These are phyloP conservation scores for Hericium rajendrae DNA, from an alignment of 768 basidiomycete species.

Conservation along the genomic window DNA sequence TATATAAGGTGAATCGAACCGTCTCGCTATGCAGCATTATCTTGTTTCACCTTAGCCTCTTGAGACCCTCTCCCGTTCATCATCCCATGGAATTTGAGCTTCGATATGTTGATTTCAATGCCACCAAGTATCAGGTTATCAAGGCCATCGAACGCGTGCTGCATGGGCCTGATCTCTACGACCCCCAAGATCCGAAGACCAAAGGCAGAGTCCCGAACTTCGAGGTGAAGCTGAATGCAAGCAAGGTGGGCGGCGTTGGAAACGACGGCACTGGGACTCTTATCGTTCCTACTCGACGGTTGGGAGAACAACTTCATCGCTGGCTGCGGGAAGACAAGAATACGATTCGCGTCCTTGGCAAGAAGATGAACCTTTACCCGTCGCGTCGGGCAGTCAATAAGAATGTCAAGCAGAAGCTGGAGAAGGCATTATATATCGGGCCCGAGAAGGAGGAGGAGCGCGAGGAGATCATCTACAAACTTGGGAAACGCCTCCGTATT, in stretches of 20 bases:
- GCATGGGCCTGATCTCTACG: conserved; percentile 45
- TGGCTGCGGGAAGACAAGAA: conserved; percentile 26
- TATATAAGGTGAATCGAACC: too few relatives aligned
- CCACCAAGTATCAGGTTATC: conserved; percentile 48
- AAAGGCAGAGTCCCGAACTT: conserved; percentile 43
- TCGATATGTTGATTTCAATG: conserved; percentile 25
- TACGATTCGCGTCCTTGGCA: conserved; percentile 12
- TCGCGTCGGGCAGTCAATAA: background rate
- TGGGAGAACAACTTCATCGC: conserved; percentile 38
- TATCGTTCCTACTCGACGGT: conserved; percentile 15
- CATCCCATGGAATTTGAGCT: conserved; percentile 30
- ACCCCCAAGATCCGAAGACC: conserved; percentile 23
- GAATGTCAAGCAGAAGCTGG: conserved; percentile 13
- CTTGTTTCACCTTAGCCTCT: too few relatives aligned
- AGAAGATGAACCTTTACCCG: background rate
- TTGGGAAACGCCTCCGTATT: conserved; percentile 44
- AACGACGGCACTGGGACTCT: conserved; percentile 46
- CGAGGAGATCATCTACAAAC: conserved; percentile 29
- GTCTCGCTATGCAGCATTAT: too few relatives aligned
- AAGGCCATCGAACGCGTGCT: conserved; percentile 45
- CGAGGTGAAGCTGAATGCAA: conserved; percentile 39
- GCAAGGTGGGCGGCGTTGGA: conserved; percentile 34
- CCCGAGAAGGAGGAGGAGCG: conserved; percentile 21
- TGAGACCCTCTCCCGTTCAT: too few relatives aligned
- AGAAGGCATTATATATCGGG: conserved; percentile 24